Evolutionary conservation across 441 rosid species (phyloP).

Genomic region (Iberis amara): DNA sequence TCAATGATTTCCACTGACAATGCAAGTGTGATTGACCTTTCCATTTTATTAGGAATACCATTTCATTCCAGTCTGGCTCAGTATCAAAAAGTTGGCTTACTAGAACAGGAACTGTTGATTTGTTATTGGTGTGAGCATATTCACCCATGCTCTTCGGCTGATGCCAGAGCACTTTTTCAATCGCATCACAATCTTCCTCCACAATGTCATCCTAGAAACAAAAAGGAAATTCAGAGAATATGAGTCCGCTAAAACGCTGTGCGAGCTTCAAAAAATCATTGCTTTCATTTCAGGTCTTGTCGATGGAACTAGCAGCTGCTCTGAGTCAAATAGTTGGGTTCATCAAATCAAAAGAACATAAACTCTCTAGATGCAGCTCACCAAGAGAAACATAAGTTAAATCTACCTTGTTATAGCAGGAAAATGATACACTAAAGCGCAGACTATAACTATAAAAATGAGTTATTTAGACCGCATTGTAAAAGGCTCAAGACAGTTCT

Average conservation of each 20-base stretch:
- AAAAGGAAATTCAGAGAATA: conserved; percentile 5
- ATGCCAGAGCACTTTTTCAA: conserved; percentile 98
- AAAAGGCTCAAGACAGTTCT: conserved; percentile 12
- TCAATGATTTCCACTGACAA: conserved; percentile 90
- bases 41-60: conserved; percentile 97
- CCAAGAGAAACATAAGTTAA: background rate
- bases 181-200: conserved; percentile 90
- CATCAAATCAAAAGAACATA: conserved; percentile 4
- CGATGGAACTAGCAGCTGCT: background rate
- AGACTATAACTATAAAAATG: conserved; percentile 5
- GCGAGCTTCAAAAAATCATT: conserved; percentile 10
- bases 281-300: background rate
- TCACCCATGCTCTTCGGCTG: conserved; percentile 86
- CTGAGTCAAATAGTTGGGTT: conserved; percentile 14
- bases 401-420: conserved; percentile 1
- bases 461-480: conserved; percentile 10
- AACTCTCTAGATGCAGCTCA: conserved; percentile 9
- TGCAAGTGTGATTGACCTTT: conserved; percentile 99
- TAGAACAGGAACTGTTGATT: conserved; percentile 67
- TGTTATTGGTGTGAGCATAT: conserved; percentile 53
- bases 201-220: conserved; percentile 76
- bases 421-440: background rate
- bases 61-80: conserved; percentile 79
- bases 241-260: conserved; percentile 7
- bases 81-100: conserved; percentile 69